Evolutionary conservation across 2,329 filamentous ascomycete species (phyloP), one percentile per base, ranked within the genome.

Genomic region (Xylariaceae sp.): DNA sequence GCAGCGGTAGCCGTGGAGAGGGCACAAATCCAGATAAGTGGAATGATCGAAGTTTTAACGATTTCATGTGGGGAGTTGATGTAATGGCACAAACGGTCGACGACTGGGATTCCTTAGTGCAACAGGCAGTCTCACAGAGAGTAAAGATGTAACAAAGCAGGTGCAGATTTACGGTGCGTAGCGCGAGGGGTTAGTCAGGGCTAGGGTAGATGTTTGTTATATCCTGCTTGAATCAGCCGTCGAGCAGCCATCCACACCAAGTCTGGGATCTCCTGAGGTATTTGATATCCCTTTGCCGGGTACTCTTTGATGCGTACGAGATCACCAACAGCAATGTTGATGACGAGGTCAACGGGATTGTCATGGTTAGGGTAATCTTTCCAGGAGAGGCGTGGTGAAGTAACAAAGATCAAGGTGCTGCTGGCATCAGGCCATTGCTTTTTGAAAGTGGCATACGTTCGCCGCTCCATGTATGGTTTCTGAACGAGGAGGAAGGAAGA

Each of bases 401-500:
- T 73, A 6, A 77, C 73, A 1, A 62, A 63, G 34, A 76, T 73
- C 22, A 28, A 7, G 5, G 56, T 53, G 1, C 67, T 64, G 28
- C 33, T 49, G 16, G 57, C 49, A 16, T 69, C 69, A 0, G 73
- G 74, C 75, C 75, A 77, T 63, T 77, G 75, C 64, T 71, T 74
- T 53, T 64, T 66, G 53, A 77, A 77, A 0, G 74, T 77, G 1
- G 74, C 74, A 40, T 70, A 76, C 5, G 74, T 75, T 6, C 75
- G 61, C 33, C 74, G 62, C 60, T 76, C 74, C 75, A 77, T 77
- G 52, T 77, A 77, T 19, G 74, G 74, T 61, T 77, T 77, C 60
- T 77, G 75, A 9, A 77, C 74, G 1, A 77, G 63, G 14, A 77
- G 63, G 31, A 77, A 68, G 2, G 65, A 70, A 31, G 60, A 52